Base-by-base conservation (phyloP, 1,139 yeast species). In the Hansenula lynferdii region DNA sequence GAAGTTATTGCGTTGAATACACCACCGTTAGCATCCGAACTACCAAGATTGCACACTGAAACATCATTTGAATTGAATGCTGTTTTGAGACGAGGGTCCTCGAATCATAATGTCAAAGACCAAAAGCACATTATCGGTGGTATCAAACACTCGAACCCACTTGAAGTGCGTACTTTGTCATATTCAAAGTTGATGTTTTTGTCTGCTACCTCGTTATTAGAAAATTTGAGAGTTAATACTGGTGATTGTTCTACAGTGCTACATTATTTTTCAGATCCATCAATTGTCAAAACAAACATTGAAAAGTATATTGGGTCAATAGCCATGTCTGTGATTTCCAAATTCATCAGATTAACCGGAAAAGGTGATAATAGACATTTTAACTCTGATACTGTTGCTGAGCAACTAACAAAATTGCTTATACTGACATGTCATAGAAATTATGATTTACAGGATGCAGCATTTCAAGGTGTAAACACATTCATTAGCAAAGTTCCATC, bases 31-130 rank as follows among this genome's bases (percentile, higher is more conserved):
- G 97, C 96, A 0, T 84, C 96, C 3, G 96, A 87, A 51, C 67
- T 75, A 16, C 82, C 95, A 2, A 80, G 95, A 67, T 84, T 84
- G 57, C 80, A 90, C 54, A 83, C 92, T 18, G 98, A 92, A 57
- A 85, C 95, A 21, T 87, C 96, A 5, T 72, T 92, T 48, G 97
- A 94, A 53, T 73, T 92, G 64, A 92, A 92, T 57, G 85, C 96
- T 2, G 89, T 94, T 27, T 71, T 94, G 43, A 78, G 96, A 57
- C 75, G 97, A 48, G 96, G 96, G 5, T 82, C 96, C 0, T 84
- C 96, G 0, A 84, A 84, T 54, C 82, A 80, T 43, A 85, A 85
- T 43, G 82, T 85, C 35, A 85, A 81, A 57, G 78, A 81, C 43
- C 96, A 87, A 58, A 79, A 77, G 45, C 81, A 74, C 36, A 71